Evolutionary conservation across 805 yeast species (phyloP).

Genomic region (Suhomyces canberraensis): DNA sequence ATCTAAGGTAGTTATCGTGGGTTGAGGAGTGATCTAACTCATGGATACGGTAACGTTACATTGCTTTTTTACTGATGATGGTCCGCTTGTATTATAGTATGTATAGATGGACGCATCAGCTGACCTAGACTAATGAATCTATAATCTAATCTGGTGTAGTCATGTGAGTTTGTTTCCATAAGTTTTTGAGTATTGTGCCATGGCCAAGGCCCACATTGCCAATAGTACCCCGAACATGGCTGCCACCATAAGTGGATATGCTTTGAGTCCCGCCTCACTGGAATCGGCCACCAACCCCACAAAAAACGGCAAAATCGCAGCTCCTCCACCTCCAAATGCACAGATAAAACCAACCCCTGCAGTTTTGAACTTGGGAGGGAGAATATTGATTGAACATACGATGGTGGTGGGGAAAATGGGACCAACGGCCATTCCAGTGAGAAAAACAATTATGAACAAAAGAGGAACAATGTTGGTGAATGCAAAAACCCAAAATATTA

Average conservation of each 20-base stretch:
- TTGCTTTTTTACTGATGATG: no score
- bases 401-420: constrained; percentile 67
- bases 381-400: constrained; percentile 55
- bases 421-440: constrained; percentile 50
- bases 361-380: constrained; percentile 61
- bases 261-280: constrained; percentile 28
- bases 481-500: constrained; percentile 31
- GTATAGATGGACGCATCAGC: no score
- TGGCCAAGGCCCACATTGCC: constrained; percentile 21
- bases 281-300: constrained; percentile 50
- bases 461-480: constrained; percentile 21
- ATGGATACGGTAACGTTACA: no score
- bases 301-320: constrained; percentile 68
- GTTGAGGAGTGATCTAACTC: no score
- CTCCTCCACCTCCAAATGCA: constrained; percentile 80
- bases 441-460: constrained; percentile 33
- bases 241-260: constrained; percentile 31
- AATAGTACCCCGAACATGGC: constrained; percentile 22
- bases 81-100: no score
- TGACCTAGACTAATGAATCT: no score
- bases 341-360: constrained; percentile 72
- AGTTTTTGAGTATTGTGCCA: background rate
- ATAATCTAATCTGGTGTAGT: no score
- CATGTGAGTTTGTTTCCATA: constrained; percentile 1
- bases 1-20: no score